Percentiles rank a stretch among this genome's conserved stretches.
Conservation (phyloP, 2,329 filamentous ascomycete genomes). For the Trichoderma breve region DNA sequence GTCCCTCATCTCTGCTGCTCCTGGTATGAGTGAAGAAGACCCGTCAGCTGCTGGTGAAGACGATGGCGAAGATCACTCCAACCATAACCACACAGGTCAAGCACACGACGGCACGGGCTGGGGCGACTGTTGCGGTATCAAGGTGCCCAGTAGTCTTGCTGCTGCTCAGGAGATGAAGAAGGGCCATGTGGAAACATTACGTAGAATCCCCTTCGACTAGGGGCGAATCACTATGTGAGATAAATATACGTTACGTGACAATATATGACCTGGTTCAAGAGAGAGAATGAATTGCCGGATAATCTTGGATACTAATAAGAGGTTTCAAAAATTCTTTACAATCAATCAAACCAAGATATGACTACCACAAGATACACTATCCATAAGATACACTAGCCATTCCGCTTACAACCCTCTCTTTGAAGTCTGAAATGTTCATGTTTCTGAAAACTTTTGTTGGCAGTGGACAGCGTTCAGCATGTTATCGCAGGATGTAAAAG, state of each 20-base stretch:
- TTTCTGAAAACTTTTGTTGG: not conserved
- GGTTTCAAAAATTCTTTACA: not conserved
- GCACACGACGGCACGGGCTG: slow-evolving; percentile 67
- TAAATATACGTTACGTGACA: not conserved
- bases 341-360: not conserved
- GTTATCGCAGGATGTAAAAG: not conserved
- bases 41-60: slow-evolving; percentile 46
- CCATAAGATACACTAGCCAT: too few species aligned
- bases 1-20: slow-evolving; percentile 72
- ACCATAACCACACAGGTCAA: slow-evolving; percentile 61
- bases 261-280: not conserved
- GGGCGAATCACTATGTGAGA: not conserved
- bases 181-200: slow-evolving; percentile 58
- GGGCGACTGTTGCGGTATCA: slow-evolving; percentile 98
- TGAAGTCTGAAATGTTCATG: too few species aligned
- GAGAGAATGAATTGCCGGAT: not conserved
- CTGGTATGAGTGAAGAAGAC: slow-evolving; percentile 74
- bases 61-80: slow-evolving; percentile 57
- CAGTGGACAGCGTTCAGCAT: not conserved
- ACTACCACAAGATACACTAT: not conserved
- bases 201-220: slow-evolving; percentile 80
- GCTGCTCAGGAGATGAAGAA: slow-evolving; percentile 88
- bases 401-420: not conserved
- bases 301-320: not conserved
- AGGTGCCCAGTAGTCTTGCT: slow-evolving; percentile 90